These are phyloP conservation scores for Pachyrhizus erosus DNA, from an alignment of 306 rosid species.

Conservation along the genomic window DNA sequence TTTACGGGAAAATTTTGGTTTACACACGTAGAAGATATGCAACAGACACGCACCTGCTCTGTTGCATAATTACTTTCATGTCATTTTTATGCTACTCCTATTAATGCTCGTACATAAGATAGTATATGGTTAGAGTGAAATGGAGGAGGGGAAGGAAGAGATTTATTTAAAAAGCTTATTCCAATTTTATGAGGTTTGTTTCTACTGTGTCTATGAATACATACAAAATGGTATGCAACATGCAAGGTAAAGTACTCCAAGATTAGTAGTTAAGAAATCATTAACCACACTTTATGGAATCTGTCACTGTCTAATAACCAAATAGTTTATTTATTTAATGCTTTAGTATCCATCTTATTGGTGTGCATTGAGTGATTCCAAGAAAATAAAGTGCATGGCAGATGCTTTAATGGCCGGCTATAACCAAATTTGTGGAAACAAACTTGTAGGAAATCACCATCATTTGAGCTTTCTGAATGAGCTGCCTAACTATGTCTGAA, in stretches of 20 bases:
- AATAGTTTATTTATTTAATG: neutral
- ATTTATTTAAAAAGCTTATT: neutral
- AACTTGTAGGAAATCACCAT: constrained; percentile 2
- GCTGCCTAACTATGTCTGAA: neutral
- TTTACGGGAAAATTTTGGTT: neutral
- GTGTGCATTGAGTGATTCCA: neutral
- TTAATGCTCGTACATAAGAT: neutral
- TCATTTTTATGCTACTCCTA: neutral
- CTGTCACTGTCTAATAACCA: neutral
- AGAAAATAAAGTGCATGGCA: neutral
- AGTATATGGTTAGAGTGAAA: neutral
- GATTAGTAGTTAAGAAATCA: neutral
- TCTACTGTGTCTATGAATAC: neutral
- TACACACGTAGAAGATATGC: neutral
- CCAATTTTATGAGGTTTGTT: neutral
- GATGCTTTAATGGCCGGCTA: constrained; percentile 1
- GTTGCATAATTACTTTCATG: constrained; percentile 1
- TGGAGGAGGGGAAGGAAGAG: neutral
- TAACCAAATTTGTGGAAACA: neutral
- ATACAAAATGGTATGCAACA: neutral
- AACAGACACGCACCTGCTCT: neutral
- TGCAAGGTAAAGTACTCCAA: neutral
- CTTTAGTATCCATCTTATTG: neutral
- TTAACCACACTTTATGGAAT: neutral
- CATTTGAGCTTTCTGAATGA: neutral